These are phyloP conservation scores for Puccinellia tenuiflora DNA, from an alignment of 176 grass and related monocot species.

Conservation along the genomic window DNA sequence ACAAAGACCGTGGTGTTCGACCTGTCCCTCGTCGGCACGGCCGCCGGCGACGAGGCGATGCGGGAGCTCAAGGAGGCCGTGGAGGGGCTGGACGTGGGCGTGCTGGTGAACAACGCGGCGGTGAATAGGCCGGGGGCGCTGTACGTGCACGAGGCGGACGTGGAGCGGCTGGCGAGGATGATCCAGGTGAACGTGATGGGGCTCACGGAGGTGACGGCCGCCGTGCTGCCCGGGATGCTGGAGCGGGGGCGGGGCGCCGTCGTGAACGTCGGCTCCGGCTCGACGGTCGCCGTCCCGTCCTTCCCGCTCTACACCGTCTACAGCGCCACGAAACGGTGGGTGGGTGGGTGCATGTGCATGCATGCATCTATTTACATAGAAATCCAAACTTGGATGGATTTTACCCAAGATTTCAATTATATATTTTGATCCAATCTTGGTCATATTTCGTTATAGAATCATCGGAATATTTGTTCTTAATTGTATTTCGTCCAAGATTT, in stretches of 20 bases:
- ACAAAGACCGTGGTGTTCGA: conserved; percentile 34
- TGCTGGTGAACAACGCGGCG: conserved; percentile 50
- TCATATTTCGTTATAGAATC: too few relatives aligned
- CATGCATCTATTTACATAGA: too few relatives aligned
- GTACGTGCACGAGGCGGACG: conserved; percentile 40
- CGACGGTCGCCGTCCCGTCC: conserved; percentile 17
- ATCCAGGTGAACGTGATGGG: conserved; percentile 32
- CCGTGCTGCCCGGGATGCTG: conserved; percentile 42
- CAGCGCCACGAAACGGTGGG: conserved; percentile 23
- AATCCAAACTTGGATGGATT: too few relatives aligned
- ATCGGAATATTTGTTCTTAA: too few relatives aligned
- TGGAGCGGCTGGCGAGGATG: conserved; percentile 25
- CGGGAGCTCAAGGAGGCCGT: neutral
- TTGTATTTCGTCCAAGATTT: too few relatives aligned
- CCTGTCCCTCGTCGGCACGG: conserved; percentile 17
- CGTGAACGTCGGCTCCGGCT: conserved; percentile 39
- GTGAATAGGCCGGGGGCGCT: conserved; percentile 14
- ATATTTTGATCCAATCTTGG: too few relatives aligned
- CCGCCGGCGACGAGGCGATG: neutral
- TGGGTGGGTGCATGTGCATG: neutral
- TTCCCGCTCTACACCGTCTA: conserved; percentile 45
- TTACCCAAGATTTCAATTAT: too few relatives aligned
- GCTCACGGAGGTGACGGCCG: conserved; percentile 22
- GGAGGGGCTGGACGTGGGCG: conserved; percentile 34
- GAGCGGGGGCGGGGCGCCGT: conserved; percentile 27